These are phyloP conservation scores for Bryoerythrophyllum caledonicum DNA, from an alignment of 225 moss, liverwort and hornwort genomes.

Conservation along the genomic window DNA sequence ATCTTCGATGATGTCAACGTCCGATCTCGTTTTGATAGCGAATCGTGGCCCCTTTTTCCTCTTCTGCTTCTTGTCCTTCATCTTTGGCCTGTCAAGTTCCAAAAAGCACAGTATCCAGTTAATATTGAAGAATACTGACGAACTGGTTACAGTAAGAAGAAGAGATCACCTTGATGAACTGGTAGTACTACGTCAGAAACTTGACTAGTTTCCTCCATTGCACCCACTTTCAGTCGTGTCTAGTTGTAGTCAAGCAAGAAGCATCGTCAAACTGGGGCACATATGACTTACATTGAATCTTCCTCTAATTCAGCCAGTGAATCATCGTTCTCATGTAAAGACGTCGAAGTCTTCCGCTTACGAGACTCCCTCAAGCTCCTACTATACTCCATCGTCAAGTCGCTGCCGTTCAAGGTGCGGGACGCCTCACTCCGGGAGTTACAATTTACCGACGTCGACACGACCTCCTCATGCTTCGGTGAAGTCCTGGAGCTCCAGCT, in stretches of 20 bases:
- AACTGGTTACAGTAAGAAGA: background rate
- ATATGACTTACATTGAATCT: slow-evolving; percentile 14
- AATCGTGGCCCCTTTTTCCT: slow-evolving; percentile 28
- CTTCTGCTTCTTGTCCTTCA: slow-evolving; percentile 25
- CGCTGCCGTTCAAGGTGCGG: background rate
- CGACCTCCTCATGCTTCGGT: background rate
- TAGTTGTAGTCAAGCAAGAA: background rate
- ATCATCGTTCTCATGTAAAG: background rate
- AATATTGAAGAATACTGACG: background rate
- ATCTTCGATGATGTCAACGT: slow-evolving; percentile 33
- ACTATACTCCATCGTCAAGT: background rate
- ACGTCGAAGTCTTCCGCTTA: background rate
- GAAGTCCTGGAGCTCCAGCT: background rate
- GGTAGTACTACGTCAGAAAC: background rate
- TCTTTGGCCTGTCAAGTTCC: slow-evolving; percentile 8
- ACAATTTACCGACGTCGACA: background rate
- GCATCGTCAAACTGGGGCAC: background rate
- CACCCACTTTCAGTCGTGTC: background rate
- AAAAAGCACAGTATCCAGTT: background rate
- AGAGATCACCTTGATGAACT: background rate
- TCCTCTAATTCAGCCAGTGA: background rate
- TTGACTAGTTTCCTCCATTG: background rate
- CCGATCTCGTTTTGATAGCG: slow-evolving; percentile 33
- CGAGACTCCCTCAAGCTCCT: background rate
- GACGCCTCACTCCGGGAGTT: slow-evolving; percentile 1